Base-by-base conservation (phyloP, 2,329 filamentous ascomycete genomes). In the Beauveria bassiana region DNA sequence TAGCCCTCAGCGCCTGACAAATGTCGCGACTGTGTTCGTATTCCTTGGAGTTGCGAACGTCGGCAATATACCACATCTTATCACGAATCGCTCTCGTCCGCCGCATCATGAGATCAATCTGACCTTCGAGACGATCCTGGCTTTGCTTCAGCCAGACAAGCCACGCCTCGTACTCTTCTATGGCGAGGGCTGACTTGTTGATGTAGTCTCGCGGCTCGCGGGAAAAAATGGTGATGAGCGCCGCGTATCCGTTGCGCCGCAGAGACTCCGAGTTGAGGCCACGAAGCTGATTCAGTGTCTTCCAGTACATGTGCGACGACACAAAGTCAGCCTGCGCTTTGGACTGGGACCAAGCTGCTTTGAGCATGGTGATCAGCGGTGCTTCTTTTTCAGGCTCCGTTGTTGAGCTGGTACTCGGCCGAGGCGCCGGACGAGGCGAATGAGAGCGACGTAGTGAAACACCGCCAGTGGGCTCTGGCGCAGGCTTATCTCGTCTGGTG, bases 31-130 rank as follows among this genome's bases (percentile, higher is more conserved):
- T 91, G 67, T 96, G 89, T 63, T 95, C 90, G 69, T 97, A 98
- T 10, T 87, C 86, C 54, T 87, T 89, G 4, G 95, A 97, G 68
- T 93, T 93, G 64, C 91, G 88, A 31, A 98, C 93, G 72, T 97
- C 92, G 1, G 90, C 93, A 63, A 95, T 90, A 72, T 96, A 99
- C 95, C 95, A 99, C 90, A 98, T 96, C 79, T 98, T 98, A 72
- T 96, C 90, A 47, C 95, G 86, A 45, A 97, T 80, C 24, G 88
- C 86, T 62, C 87, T 85, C 43, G 95, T 80, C 5, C 85, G 85
- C 62, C 81, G 80, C 81, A 91, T 89, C 84, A 91, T 90, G 5
- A 85, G 81, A 46, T 91, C 88, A 42, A 93, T 87, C 14, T 86
- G 82, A 3, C 81, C 82, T 68, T 93, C 90, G 53, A 92, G 86